Base-by-base conservation (phyloP, 108 stramenopile genomes). In the Cylindrotheca closterium region DNA sequence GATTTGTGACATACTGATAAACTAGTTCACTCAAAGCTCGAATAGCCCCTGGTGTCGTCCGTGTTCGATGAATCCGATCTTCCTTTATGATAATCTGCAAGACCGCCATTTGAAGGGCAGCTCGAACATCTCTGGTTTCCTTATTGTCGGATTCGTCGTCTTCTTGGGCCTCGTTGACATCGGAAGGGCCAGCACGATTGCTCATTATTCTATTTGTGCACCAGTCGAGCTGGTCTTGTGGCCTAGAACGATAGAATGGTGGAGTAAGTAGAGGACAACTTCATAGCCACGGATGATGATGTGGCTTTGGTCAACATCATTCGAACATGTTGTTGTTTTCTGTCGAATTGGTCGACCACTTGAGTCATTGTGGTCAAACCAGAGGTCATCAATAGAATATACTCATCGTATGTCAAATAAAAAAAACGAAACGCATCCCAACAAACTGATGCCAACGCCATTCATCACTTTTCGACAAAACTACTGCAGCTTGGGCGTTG, bases 1-100 rank as follows among this genome's bases (percentile, higher is more conserved):
- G 55, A 12, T 66, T 74, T 24, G 82, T 82, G 18, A 80, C 63
- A 60, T 83, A 88, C 34, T 84, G 87, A 60, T 55, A 88, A 30
- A 64, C 65, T 18, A 88, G 52, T 27, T 88, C 84, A 17, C 81
- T 81, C 50, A 88, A 63, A 4, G 87, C 78, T 7, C 46, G 52
- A 24, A 88, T 65, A n/a, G 82, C 84, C 2, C 56, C 58, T 21
- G 68, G 26, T 27, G 65, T 81, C 58, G 81, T 87, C 31, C 52
- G 22, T 33, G 54, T 48, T 15, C 51, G 34, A 1, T 63, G 37
- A 5, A 18, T 27, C 1, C 53, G 23, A 48, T 79, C 78, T 51
- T 70, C 50, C n/a, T 59, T 51, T 21, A 51, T 19, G 19, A 63
- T 26, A 1, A 79, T 73, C 29, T 79, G 27, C 28, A 49, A 37